Evolutionary conservation across 73 alveolate species (phyloP).

Genomic region (Stentor roeselii): DNA sequence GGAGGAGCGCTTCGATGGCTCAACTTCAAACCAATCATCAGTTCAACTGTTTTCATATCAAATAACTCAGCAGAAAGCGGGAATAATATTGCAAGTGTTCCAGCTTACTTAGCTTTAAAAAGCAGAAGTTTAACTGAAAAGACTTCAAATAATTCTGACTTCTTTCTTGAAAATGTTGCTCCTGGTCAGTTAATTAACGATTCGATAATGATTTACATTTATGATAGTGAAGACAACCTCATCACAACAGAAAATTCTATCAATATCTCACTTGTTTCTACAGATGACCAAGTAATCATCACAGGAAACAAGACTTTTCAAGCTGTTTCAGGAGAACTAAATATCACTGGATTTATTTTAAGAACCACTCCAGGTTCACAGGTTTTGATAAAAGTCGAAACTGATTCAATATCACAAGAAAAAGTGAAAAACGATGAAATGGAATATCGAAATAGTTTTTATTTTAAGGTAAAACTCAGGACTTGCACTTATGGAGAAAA

Average conservation of each 20-base stretch:
- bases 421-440: not conserved
- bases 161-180: not conserved
- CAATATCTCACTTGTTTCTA: not conserved
- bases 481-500: not conserved
- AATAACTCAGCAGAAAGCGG: not conserved
- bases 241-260: conserved; percentile 5
- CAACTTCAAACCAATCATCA: not conserved
- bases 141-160: not conserved
- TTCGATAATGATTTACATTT: not conserved
- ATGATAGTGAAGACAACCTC: not conserved
- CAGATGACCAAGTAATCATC: not conserved
- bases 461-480: not conserved
- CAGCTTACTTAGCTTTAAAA: not conserved
- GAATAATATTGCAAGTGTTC: not conserved
- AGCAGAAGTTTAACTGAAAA: not conserved
- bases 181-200: not conserved
- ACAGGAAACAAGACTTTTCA: not conserved
- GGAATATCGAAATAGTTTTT: not conserved
- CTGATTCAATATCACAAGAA: not conserved
- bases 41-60: not conserved
- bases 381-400: not conserved
- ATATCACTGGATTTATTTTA: not conserved
- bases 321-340: not conserved
- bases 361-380: not conserved
- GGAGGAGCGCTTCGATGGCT: not conserved